Base-by-base conservation (phyloP, 345 rosid genomes). In the Populus ilicifolia region DNA sequence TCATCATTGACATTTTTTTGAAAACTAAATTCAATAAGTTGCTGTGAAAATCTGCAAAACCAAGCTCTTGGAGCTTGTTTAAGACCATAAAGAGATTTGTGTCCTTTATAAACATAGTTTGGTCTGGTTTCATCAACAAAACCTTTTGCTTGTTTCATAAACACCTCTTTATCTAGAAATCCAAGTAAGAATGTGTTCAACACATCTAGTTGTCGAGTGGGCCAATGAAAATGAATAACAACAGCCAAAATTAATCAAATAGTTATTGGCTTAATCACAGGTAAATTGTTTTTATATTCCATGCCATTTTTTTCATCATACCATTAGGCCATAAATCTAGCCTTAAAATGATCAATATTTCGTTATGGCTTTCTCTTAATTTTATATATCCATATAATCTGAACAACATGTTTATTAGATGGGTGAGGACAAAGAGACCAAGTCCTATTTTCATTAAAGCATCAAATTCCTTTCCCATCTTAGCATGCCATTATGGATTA, bases 401-500 rank as follows among this genome's bases (percentile, higher is more conserved):
- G 0, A 1, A 44, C 16, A 44, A 12, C 14, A 44, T 44, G 48
- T 44, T 44, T 44, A 44, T 14, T 4, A 44, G 4, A 14, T 44
- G 5, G 16, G 12, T 0, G 1, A 10, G 1, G 1, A 44, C 0
- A 12, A 10, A 44, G 14, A 44, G 4, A 44, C 5, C 16, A 44
- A 12, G 4, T 12, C 4, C 4, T 14, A 12, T 44, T 44, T 14
- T 44, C 0, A 44, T 0, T 16, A 44, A 44, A 2, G 4, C 48
- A 44, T 44, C 16, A 44, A 44, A 44, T 44, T 44, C 4, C 1
- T 14, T 44, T 0, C 48, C 1, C 4, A 44, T 44, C 14, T 0
- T 0, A 11, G 0, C 5, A 44, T 0, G 1, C 4, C 16, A 44
- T 44, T 44, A 0, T 44, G 5, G 14, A 44, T 44, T 16, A 11